Evolutionary conservation across 768 basidiomycete species (phyloP).

Genomic region (Auricularia auricula-judae): DNA sequence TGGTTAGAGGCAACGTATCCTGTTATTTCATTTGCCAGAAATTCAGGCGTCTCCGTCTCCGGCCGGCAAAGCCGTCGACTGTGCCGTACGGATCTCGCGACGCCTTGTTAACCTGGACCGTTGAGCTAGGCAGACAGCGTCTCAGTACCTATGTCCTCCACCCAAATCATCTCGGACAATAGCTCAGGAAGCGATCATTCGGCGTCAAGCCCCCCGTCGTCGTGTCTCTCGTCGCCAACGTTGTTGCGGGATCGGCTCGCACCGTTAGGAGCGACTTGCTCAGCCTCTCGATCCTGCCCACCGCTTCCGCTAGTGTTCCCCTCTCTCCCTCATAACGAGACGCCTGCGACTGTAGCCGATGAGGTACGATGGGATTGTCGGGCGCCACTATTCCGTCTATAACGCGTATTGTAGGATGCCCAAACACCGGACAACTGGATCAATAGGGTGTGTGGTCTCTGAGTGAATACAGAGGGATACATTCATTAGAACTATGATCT

Average conservation of each 20-base stretch:
- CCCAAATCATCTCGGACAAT: neutral
- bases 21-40: too few species aligned
- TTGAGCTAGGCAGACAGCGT: too few species aligned
- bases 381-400: neutral
- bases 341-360: neutral
- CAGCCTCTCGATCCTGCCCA: neutral
- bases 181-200: neutral
- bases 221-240: neutral
- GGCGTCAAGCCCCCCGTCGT: neutral
- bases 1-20: too few species aligned
- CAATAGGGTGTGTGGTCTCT: conserved; percentile 18
- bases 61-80: too few species aligned
- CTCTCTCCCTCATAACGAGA: neutral
- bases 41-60: too few species aligned
- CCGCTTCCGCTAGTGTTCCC: neutral
- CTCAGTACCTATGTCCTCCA: neutral
- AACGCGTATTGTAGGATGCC: neutral
- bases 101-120: too few species aligned
- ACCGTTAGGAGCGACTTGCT: neutral
- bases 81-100: too few species aligned
- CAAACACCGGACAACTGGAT: conserved; percentile 32
- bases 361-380: neutral
- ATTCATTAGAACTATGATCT: neutral
- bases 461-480: too few species aligned
- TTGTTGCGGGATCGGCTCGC: neutral